Evolutionary conservation across 1,139 yeast genomes (phyloP).

Genomic region (Pneumocystis sp.): DNA sequence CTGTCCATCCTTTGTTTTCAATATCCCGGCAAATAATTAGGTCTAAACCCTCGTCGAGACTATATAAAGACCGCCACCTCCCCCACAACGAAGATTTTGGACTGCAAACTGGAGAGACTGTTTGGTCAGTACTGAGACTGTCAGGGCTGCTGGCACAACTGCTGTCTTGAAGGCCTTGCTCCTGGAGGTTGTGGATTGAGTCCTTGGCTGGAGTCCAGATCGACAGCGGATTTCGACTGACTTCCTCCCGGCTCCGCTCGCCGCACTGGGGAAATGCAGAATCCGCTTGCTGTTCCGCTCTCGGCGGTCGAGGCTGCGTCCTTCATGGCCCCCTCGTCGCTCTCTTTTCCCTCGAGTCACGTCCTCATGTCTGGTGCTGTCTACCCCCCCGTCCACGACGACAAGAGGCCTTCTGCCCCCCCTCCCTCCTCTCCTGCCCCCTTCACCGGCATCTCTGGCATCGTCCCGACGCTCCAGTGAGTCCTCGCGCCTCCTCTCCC

Average conservation of each 20-base stretch:
- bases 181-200: not conserved
- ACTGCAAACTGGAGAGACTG: not conserved
- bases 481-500: slow-evolving; percentile 11
- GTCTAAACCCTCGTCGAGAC: not conserved
- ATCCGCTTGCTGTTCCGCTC: slow-evolving; percentile 59
- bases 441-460: slow-evolving; percentile 59
- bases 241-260: not conserved
- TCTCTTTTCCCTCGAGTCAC: slow-evolving; percentile 39
- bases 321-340: slow-evolving; percentile 53
- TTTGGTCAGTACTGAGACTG: not conserved
- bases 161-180: not conserved
- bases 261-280: slow-evolving; percentile 24
- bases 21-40: not conserved
- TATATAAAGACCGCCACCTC: not conserved
- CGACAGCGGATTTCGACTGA: not conserved
- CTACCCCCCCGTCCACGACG: slow-evolving; percentile 12
- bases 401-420: slow-evolving; percentile 11
- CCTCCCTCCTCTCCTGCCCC: slow-evolving; percentile 11
- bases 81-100: not conserved
- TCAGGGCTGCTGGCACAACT: not conserved
- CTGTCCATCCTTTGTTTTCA: not conserved
- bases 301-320: slow-evolving; percentile 72
- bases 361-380: slow-evolving; percentile 14
- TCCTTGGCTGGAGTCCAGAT: not conserved
- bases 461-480: slow-evolving; percentile 78